These are phyloP conservation scores for Raffaelea arxii DNA, from an alignment of 2,329 filamentous ascomycete species.

Conservation along the genomic window DNA sequence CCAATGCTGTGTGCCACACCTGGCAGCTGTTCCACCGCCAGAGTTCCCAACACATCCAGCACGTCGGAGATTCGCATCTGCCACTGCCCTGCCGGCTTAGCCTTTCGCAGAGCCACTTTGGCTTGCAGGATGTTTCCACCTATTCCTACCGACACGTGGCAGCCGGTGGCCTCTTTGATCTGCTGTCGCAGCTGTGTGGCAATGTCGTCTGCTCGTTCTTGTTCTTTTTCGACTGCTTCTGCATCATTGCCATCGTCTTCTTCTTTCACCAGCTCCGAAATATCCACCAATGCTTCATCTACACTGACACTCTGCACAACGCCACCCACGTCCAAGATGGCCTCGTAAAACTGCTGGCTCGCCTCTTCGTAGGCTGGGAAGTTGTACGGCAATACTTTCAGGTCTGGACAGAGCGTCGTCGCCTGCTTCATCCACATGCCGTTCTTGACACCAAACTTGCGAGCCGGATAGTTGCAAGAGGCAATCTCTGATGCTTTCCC, in stretches of 20 bases:
- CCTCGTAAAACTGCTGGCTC: constrained; percentile 78
- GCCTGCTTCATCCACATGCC: constrained; percentile 99
- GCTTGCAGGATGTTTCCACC: constrained; percentile 84
- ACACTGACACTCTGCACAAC: constrained; percentile 93
- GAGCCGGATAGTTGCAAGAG: constrained; percentile 91
- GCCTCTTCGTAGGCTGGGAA: constrained; percentile 92
- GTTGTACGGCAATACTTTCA: constrained; percentile 91
- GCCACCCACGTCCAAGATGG: constrained; percentile 69
- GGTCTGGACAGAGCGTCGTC: constrained; percentile 67
- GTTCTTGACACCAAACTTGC: constrained; percentile 81
- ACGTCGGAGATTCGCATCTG: constrained; percentile 77
- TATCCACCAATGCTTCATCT: constrained; percentile 85
- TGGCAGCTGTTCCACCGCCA: constrained; percentile 74
- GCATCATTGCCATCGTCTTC: constrained; percentile 42
- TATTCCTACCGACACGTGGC: constrained; percentile 86
- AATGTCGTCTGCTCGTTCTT: constrained; percentile 66
- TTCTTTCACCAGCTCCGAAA: constrained; percentile 63
- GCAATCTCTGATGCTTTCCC: constrained; percentile 90
- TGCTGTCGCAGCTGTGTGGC: constrained; percentile 55
- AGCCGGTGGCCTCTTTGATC: constrained; percentile 67
- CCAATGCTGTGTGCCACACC: constrained; percentile 89
- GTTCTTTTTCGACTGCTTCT: constrained; percentile 64
- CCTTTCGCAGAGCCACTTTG: constrained; percentile 80
- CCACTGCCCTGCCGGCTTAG: constrained; percentile 88
- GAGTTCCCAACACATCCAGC: constrained; percentile 62